A percentile compares a stretch with the other conserved stretches of the same genome.
Evolutionary conservation across 192 early-diverging fungal genomes (phyloP).

Genomic region (Linnemannia elongata): DNA sequence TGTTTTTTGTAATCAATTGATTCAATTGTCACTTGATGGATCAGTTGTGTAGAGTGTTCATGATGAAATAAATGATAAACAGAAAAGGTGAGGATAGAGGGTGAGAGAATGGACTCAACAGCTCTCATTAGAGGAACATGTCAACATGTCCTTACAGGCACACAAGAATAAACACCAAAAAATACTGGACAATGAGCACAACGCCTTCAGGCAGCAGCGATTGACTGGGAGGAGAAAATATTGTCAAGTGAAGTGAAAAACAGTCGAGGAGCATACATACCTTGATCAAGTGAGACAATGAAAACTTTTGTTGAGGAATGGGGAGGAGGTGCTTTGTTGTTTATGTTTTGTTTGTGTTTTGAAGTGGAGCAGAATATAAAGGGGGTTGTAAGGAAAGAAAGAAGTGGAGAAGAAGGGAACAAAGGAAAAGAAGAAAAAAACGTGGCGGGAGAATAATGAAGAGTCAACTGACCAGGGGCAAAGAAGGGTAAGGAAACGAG

Average conservation of each 20-base stretch:
- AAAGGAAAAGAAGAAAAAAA: slow-evolving; percentile 9
- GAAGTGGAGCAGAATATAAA: background rate
- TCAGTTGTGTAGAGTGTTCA: background rate
- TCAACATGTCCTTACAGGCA: no score
- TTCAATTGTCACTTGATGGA: background rate
- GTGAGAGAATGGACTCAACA: no score
- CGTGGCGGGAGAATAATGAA: background rate
- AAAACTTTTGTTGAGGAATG: background rate
- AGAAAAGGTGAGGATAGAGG: background rate
- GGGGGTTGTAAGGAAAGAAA: background rate
- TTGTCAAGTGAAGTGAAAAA: background rate
- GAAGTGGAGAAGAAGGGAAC: background rate
- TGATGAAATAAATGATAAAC: no score
- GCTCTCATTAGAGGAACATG: no score
- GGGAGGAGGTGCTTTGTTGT: background rate
- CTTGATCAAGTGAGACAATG: background rate
- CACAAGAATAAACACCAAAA: no score
- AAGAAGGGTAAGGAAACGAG: background rate
- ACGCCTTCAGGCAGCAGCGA: no score
- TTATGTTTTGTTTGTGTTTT: slow-evolving; percentile 1
- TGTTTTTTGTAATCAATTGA: background rate
- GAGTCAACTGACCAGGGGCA: slow-evolving; percentile 1
- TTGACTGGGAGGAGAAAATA: background rate
- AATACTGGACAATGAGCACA: no score
- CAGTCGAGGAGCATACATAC: background rate